Evolutionary conservation across 805 yeast genomes (phyloP), one percentile per base, ranked within the genome.

Genomic region (Groenewaldozyma tartarivorans): DNA sequence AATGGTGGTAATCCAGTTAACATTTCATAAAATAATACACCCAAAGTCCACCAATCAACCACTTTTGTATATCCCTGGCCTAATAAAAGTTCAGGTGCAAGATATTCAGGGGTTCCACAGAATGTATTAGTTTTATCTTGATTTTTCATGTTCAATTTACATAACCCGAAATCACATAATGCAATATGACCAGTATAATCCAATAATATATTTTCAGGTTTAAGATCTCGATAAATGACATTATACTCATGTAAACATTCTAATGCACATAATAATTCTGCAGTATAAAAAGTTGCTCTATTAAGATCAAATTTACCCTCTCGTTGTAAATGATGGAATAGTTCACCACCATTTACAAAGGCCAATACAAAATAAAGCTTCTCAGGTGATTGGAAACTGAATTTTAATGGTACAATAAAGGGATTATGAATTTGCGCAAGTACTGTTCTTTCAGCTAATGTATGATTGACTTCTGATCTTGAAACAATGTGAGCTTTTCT

Each of bases 1-100:
- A 86, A 92, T 31, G 98, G 98, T 3, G 98, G 98, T 50, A 92
- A 71, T 1, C 97, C 96, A 1, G 96, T 87, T 46, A 92, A 68
- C 98, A 92, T 92, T 57, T 40, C 98, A 59, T 86, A 92, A 35
- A 92, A 67, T 40, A 92, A 68, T 15, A 90, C 88, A 33, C 98
- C 98, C 52, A 92, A 68, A 1, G 98, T 92, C 98, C 98, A 92
- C 90, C 96, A 92, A 62, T 92, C 98, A 18, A 92, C 97, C 6
- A 82, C 81, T 60, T 95, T 79, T 2, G 97, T 87, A 62, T 92
- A 92, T 1, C 97, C 97, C 58, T 84, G 87, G 37, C 94, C 92
- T 52, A 87, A 67, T 37, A 92, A 67, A 51, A 92, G 68, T 62
- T 92, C 98, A 1, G 98, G 98, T 1, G 97, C 96, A 50, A 92